Evolutionary conservation across 192 early-diverging fungal genomes (phyloP).

Genomic region (Podila epicladia): DNA sequence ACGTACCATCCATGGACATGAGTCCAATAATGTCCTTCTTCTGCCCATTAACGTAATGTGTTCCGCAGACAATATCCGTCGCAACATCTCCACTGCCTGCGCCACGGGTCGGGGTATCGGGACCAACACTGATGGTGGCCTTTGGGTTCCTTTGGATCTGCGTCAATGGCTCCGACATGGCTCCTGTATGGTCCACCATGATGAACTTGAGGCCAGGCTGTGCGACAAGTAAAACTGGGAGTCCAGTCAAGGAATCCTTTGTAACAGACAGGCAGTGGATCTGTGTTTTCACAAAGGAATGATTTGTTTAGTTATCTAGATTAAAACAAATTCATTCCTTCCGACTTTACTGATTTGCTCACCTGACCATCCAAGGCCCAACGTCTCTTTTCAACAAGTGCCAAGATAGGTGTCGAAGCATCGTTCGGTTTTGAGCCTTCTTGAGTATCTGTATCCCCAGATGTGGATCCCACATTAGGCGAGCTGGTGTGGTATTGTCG

Average conservation of each 20-base stretch:
- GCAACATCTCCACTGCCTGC: conserved; percentile 46
- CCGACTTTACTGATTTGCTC: neutral
- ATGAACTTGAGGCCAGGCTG: conserved; percentile 60
- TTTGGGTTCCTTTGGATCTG: conserved; percentile 23
- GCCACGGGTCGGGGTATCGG: conserved; percentile 9
- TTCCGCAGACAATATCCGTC: conserved; percentile 59
- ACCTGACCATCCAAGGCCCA: conserved; percentile 68
- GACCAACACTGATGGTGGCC: conserved; percentile 9
- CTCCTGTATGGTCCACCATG: conserved; percentile 36
- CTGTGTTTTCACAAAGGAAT: conserved; percentile 15
- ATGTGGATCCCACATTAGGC: neutral
- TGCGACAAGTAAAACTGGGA: conserved; percentile 61
- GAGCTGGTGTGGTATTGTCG: conserved; percentile 10
- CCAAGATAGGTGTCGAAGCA: neutral
- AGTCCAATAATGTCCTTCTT: conserved; percentile 58
- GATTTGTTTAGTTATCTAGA: neutral
- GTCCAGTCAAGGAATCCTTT: conserved; percentile 46
- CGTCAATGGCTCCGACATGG: conserved; percentile 36
- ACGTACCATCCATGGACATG: conserved; percentile 66
- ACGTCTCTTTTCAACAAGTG: conserved; percentile 56
- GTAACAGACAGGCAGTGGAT: conserved; percentile 61
- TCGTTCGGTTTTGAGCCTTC: neutral
- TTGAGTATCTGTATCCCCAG: neutral
- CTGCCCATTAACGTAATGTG: conserved; percentile 32
- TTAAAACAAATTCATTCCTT: neutral